phyloP scores from a whole-genome alignment of 192 early-diverging fungal species.

The Dissophora globulifera region DNA sequence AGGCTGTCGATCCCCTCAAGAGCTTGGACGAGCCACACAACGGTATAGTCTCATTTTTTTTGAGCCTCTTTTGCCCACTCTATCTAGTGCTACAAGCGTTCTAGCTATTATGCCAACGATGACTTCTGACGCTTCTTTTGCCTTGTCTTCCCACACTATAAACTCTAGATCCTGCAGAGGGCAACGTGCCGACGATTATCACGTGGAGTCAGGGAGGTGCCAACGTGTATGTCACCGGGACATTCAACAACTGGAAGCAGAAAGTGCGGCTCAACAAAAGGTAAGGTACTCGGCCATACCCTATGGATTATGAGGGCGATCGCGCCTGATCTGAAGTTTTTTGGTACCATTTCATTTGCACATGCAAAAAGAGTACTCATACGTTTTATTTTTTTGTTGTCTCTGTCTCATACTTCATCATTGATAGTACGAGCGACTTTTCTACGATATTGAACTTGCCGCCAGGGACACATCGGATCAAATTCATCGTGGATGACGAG shows the following conservation, averaged over 20 bases:
- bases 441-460: slow-evolving; percentile 86
- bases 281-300: no score
- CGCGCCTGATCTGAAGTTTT: no score
- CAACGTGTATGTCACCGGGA: slow-evolving; percentile 93
- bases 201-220: slow-evolving; percentile 87
- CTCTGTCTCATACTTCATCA: no score
- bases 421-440: slow-evolving; percentile 75
- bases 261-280: slow-evolving; percentile 84
- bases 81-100: no score
- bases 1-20: slow-evolving; percentile 37
- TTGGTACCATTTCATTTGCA: background rate
- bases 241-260: slow-evolving; percentile 97
- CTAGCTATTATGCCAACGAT: no score
- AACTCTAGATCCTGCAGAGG: slow-evolving; percentile 31
- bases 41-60: slow-evolving; percentile 12
- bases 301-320: no score
- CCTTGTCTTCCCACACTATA: no score
- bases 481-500: slow-evolving; percentile 98
- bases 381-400: slow-evolving; percentile 1
- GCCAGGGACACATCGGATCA: slow-evolving; percentile 94
- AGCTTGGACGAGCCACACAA: slow-evolving; percentile 25
- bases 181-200: slow-evolving; percentile 87
- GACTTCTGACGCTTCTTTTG: no score
- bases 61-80: background rate
- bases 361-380: background rate